Base-by-base conservation (phyloP, 352 stramenopile species). In the Pythium pyrilobum region DNA sequence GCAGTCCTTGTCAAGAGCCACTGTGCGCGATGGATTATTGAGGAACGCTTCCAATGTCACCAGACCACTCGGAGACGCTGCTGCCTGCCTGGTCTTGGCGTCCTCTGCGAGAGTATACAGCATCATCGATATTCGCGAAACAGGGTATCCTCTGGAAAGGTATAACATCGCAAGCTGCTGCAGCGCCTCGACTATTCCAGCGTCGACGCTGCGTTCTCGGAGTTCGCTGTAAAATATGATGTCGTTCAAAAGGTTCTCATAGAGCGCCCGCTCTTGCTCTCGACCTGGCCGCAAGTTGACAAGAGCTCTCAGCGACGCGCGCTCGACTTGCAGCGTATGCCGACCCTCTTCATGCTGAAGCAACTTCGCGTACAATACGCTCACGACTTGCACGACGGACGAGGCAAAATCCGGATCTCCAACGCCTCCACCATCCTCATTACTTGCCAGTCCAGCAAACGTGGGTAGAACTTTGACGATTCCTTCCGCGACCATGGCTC, bases 401-500 rank as follows among this genome's bases (percentile, higher is more conserved):
- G 52, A 59, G 0, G 43, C 46, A 42, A 60, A 53, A 4, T 27
- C 37, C 4, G 8, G n/a, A 5, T 53, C 52, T n/a, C 37, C 39
- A 23, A 21, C 0, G 1, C 20, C 33, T 18, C 27, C 36, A 37
- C 37, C 27, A n/a, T n/a, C n/a, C n/a, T n/a, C n/a, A n/a, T n/a
- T n/a, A 31, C 21, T 16, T 5, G 57, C 66, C 9, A 83, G 43
- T 2, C 34, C 63, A 11, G 70, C 61, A 28, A 89, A 75, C 2
- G 62, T 66, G 0, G 79, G 69, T 13, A 92, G 40, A 1, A 92
- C 63, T 34, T 89, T 88, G 8, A 87, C 72, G 5, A 90, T 60
- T 13, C 81, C 81, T 53, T 92, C 77, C 8, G 64, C 46, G 0
- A 92, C 66, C 66, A 90, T 81, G 9, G 43, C n/a, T 10, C 74